Evolutionary conservation across 176 grass and related monocot species (phyloP), one percentile per base, ranked within the genome.

Genomic region (Juncus inflexus): DNA sequence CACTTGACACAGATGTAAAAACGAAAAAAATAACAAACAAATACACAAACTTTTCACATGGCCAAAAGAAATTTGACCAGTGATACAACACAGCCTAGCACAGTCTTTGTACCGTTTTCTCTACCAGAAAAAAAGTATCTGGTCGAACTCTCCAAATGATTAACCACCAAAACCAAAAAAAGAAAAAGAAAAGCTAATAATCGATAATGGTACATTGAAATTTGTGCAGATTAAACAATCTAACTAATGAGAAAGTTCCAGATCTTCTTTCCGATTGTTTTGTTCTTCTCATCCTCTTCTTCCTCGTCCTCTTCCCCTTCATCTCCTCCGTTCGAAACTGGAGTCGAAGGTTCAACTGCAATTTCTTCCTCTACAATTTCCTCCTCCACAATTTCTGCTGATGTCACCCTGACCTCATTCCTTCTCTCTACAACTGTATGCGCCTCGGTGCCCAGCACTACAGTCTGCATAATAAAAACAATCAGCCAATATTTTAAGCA

Each of bases 161-260:
- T 28, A 28, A 28, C 19, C 19, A 28, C 19, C 19, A 28, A 28
- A 28, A 28, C 28, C 37, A 69, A 12, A 58, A 37, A 70, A 58
- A 4, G 13, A 42, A 70, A n/a, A 42, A 70, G 40, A 57, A 15
- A 15, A 8, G 11, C 0, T n/a, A 7, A 35, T 5, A 3, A 39
- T 7, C n/a, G 54, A 13, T 58, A 58, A 58, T 70, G 19, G 37
- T 70, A 70, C 28, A 70, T 40, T 13, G 14, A 35, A 42, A 28
- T 13, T 42, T 43, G 51, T 15, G 7, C 37, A 38, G 9, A 47
- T 5, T 47, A 47, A 47, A 47, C 53, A 58, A 41, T 7, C 57
- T 40, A 71, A 58, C 52, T 71, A 42, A 59, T 71, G 8, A 71
- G 67, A n/a, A 59, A 71, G 37, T 59, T 11, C 67, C 67, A 71